These are phyloP conservation scores for Exophiala xenobiotica DNA, from an alignment of 2,329 filamentous ascomycete species.

Conservation along the genomic window DNA sequence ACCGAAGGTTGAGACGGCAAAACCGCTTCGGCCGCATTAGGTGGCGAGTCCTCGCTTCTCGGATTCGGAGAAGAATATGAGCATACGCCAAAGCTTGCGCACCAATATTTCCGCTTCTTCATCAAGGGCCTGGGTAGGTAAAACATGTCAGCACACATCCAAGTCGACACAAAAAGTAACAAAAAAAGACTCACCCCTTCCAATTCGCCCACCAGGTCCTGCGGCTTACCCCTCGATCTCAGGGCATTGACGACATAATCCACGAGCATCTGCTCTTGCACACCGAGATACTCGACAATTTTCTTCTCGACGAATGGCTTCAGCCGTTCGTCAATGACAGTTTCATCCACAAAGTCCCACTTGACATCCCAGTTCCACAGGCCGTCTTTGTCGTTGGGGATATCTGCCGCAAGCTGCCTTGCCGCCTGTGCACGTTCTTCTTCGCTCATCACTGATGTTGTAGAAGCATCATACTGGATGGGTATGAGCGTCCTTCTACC, in stretches of 20 bases:
- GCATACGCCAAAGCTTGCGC: constrained; percentile 97
- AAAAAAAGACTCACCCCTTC: constrained; percentile 64
- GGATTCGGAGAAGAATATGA: constrained; percentile 95
- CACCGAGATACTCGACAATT: constrained; percentile 91
- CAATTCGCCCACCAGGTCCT: constrained; percentile 78
- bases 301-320: constrained; percentile 97
- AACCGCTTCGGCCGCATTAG: constrained; percentile 36
- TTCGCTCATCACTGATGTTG: constrained; percentile 70
- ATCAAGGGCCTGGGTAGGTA: constrained; percentile 75
- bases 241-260: constrained; percentile 89
- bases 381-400: constrained; percentile 80
- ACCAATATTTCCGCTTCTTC: constrained; percentile 93
- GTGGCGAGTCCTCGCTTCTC: constrained; percentile 83
- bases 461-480: constrained; percentile 73
- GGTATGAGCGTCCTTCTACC: constrained; percentile 75
- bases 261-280: constrained; percentile 93
- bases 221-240: constrained; percentile 70
- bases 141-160: constrained; percentile 13
- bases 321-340: constrained; percentile 78
- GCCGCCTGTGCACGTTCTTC: constrained; percentile 84
- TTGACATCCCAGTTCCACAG: constrained; percentile 91
- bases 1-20: neutral
- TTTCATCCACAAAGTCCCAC: constrained; percentile 86
- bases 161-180: constrained; percentile 36
- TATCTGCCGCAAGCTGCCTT: constrained; percentile 79